Conservation (phyloP, 768 basidiomycete genomes). For the Kwoniella sp. region DNA sequence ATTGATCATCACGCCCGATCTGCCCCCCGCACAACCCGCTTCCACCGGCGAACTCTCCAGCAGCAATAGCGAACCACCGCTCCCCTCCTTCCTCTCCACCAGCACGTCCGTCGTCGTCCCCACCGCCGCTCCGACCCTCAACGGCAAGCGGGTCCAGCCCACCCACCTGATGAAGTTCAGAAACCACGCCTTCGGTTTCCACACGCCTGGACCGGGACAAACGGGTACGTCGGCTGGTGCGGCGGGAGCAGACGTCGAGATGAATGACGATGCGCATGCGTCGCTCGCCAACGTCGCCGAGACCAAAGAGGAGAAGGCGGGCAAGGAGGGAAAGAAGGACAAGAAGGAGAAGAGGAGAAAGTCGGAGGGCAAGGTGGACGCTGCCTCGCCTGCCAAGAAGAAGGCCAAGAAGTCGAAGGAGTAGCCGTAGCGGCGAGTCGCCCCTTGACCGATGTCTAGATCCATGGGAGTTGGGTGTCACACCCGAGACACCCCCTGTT, state of each 20-base stretch:
- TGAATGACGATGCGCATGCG: not conserved
- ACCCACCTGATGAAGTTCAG: slow-evolving; percentile 45
- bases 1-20: slow-evolving; percentile 34
- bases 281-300: not conserved
- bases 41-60: not conserved
- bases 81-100: slow-evolving; percentile 28
- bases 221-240: not conserved
- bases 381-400: slow-evolving; percentile 19
- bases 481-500: no score
- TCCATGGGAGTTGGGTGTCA: no score
- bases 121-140: slow-evolving; percentile 3
- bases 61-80: slow-evolving; percentile 5
- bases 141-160: slow-evolving; percentile 37
- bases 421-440: no score
- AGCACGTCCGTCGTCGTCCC: not conserved
- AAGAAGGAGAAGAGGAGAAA: slow-evolving; percentile 23
- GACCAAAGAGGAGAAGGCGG: slow-evolving; percentile 1
- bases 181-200: slow-evolving; percentile 41
- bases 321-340: slow-evolving; percentile 5
- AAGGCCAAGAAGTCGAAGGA: slow-evolving; percentile 26
- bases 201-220: slow-evolving; percentile 29
- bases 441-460: no score
- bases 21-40: not conserved
- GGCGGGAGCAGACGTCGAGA: not conserved
- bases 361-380: not conserved